These are phyloP conservation scores for Yarrowia sp. DNA, from an alignment of 805 yeast species.

Conservation along the genomic window DNA sequence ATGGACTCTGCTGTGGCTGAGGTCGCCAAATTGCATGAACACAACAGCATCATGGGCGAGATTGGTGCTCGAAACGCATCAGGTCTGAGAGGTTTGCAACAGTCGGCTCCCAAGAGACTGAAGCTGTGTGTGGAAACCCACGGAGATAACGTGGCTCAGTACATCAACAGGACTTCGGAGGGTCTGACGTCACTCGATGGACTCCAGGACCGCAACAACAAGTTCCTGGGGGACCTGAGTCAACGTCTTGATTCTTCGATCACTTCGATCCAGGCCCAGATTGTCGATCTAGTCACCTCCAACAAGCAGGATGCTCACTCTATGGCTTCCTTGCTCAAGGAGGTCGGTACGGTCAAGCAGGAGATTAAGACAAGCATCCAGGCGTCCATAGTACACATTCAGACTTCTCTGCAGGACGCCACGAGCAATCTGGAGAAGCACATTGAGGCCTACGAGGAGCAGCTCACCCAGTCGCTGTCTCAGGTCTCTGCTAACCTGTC, in stretches of 20 bases:
- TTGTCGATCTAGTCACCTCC: neutral
- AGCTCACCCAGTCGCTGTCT: neutral
- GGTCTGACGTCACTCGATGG: neutral
- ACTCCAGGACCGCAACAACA: neutral
- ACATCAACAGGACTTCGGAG: neutral
- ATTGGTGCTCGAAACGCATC: neutral
- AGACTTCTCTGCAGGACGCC: neutral
- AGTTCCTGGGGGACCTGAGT: neutral
- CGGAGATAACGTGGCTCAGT: neutral
- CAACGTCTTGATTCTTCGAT: neutral
- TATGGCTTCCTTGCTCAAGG: neutral
- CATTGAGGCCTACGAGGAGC: neutral
- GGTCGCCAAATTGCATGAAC: slow-evolving; percentile 1
- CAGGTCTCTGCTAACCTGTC: neutral
- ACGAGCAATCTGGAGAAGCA: neutral
- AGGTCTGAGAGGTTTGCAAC: neutral
- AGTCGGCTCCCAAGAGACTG: slow-evolving; percentile 15
- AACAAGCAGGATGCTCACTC: neutral
- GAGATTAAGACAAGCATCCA: neutral
- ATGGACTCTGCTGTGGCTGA: slow-evolving; percentile 17
- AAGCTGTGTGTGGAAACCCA: slow-evolving; percentile 6
- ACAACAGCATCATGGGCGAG: neutral
- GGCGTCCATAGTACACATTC: neutral
- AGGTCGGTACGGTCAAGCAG: neutral
- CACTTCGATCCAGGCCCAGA: neutral